phyloP scores from a whole-genome alignment of 371 early-diverging fungal species.

The Mortierella sp. region DNA sequence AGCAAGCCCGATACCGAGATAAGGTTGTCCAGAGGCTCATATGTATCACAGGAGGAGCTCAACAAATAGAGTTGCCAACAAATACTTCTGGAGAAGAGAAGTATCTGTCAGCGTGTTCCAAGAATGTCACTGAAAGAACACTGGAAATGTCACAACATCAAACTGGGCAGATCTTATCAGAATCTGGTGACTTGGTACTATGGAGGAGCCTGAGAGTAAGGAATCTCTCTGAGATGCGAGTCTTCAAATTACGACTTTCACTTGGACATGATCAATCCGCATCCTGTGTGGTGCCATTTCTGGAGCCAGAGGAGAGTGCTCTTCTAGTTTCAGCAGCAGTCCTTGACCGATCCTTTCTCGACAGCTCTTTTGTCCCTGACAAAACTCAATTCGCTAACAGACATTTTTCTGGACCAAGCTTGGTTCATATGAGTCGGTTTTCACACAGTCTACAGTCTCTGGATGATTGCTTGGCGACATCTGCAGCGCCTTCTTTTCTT shows the following conservation, averaged over 20 bases:
- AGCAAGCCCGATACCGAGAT: conserved; percentile 5
- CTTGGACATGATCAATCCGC: neutral
- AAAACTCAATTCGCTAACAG: conserved; percentile 4
- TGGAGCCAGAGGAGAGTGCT: neutral
- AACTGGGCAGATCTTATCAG: conserved; percentile 18
- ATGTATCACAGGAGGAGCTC: conserved; percentile 16
- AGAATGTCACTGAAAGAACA: neutral
- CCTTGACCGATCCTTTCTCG: conserved; percentile 1
- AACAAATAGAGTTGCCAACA: too few species aligned
- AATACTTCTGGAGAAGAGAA: too few species aligned
- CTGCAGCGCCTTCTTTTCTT: neutral
- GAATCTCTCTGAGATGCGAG: conserved; percentile 9
- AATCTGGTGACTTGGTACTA: neutral
- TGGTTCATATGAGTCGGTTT: conserved; percentile 5
- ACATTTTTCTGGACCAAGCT: conserved; percentile 1
- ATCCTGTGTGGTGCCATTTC: neutral
- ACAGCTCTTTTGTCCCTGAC: conserved; percentile 9
- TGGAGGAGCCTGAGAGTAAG: conserved; percentile 13
- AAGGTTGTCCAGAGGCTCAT: conserved; percentile 17
- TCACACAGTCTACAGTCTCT: neutral
- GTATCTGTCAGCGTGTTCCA: neutral
- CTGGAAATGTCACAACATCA: conserved; percentile 8
- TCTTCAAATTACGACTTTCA: conserved; percentile 18
- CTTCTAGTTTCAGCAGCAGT: neutral
- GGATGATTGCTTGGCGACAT: neutral